These are phyloP conservation scores for Penicillium flavigenum DNA, from an alignment of 495 filamentous ascomycete species.

Conservation along the genomic window DNA sequence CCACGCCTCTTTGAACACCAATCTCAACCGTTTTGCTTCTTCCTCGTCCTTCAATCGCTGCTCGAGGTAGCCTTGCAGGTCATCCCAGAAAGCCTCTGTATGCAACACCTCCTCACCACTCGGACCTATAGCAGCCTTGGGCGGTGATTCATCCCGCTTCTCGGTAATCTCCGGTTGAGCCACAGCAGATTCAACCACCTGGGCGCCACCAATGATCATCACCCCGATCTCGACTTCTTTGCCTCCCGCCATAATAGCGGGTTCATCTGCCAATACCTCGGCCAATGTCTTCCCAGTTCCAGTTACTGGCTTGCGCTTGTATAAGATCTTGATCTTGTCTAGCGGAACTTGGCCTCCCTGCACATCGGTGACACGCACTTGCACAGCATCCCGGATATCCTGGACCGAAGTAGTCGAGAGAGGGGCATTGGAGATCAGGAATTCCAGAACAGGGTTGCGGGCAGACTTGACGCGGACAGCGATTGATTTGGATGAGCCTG, in stretches of 20 bases:
- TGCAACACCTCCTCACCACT: conserved; percentile 59
- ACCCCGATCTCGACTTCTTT: conserved; percentile 68
- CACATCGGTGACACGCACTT: conserved; percentile 43
- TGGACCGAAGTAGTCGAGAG: conserved; percentile 66
- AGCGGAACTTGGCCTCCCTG: conserved; percentile 38
- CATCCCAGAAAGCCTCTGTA: conserved; percentile 81
- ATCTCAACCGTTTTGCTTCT: conserved; percentile 61
- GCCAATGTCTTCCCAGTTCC: conserved; percentile 58
- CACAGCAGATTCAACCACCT: conserved; percentile 28
- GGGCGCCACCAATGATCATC: conserved; percentile 76
- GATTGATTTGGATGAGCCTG: conserved; percentile 50
- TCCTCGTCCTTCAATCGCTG: conserved; percentile 73
- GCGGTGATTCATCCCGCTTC: conserved; percentile 30
- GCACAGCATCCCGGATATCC: conserved; percentile 67
- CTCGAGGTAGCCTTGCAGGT: conserved; percentile 76
- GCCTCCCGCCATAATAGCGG: conserved; percentile 36
- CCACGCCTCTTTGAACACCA: conserved; percentile 72
- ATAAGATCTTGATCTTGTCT: conserved; percentile 79
- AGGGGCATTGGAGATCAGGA: conserved; percentile 57
- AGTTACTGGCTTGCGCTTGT: conserved; percentile 74
- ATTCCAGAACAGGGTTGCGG: conserved; percentile 66
- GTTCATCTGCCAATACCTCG: conserved; percentile 50
- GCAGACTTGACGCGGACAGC: conserved; percentile 69
- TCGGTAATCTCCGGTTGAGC: conserved; percentile 34
- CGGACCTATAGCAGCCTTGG: conserved; percentile 52